Percentiles rank a stretch among this genome's conserved stretches.
Conservation (phyloP, 78 protist genomes). For the Bodo saltans region DNA sequence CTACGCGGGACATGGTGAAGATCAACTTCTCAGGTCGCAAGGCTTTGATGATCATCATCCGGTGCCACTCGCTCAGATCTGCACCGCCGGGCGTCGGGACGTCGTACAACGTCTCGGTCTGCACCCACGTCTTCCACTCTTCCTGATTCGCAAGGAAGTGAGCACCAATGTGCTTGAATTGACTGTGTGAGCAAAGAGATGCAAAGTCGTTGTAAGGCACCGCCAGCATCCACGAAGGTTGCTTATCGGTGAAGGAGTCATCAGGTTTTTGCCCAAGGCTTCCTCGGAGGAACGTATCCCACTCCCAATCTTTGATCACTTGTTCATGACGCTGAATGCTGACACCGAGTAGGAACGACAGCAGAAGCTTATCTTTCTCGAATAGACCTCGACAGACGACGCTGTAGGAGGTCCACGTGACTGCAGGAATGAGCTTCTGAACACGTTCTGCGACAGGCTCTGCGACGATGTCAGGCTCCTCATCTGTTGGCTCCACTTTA, state of each 20-base stretch:
- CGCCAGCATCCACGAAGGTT: not conserved
- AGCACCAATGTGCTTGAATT: not conserved
- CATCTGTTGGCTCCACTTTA: not conserved
- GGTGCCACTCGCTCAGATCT: constrained; percentile 19
- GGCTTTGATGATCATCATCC: constrained; percentile 43
- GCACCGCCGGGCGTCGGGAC: constrained; percentile 45
- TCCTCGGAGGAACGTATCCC: constrained; percentile 67
- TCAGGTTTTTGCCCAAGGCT: not conserved
- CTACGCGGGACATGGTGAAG: not conserved
- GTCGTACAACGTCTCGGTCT: not conserved
- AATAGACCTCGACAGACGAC: constrained; percentile 72
- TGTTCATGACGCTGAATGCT: constrained; percentile 35
- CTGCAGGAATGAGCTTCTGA: not conserved
- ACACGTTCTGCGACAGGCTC: constrained; percentile 7
- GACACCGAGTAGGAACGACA: constrained; percentile 43
- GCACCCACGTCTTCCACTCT: not conserved
- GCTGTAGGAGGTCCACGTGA: constrained; percentile 37
- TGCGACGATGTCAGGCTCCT: not conserved
- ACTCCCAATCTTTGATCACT: constrained; percentile 40
- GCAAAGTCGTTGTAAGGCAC: not conserved
- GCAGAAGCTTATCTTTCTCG: constrained; percentile 61
- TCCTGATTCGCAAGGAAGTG: not conserved
- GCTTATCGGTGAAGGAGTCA: not conserved
- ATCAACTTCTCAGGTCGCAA: constrained; percentile 60
- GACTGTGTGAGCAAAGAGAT: not conserved